Conservation (phyloP, 1,284 basidiomycete species). For the Austroboletus novae-zelandiae region DNA sequence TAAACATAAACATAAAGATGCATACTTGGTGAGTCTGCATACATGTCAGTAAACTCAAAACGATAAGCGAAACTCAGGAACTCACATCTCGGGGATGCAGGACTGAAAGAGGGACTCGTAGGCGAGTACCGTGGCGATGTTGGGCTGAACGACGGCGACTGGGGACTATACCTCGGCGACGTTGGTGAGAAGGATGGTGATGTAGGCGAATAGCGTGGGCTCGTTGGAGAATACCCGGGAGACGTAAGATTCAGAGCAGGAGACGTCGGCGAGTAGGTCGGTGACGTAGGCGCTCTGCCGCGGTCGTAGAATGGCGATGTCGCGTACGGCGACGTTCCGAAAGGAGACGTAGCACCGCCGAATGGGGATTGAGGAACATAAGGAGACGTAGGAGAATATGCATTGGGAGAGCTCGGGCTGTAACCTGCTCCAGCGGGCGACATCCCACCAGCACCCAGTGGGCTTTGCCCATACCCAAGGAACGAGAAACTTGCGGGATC, state of each 20-base stretch:
- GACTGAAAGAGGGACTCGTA: constrained; percentile 83
- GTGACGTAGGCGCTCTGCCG: constrained; percentile 65
- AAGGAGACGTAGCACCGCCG: constrained; percentile 77
- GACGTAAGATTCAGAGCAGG: constrained; percentile 78
- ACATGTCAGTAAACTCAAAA: constrained; percentile 25
- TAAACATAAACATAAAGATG: constrained; percentile 20
- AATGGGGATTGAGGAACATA: constrained; percentile 86
- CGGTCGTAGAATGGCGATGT: constrained; percentile 81
- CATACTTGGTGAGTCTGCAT: constrained; percentile 76
- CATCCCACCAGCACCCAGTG: constrained; percentile 74
- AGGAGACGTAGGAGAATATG: constrained; percentile 86
- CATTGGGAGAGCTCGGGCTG: constrained; percentile 80
- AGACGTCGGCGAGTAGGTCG: constrained; percentile 85
- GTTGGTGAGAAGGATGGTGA: constrained; percentile 87
- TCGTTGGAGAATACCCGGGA: constrained; percentile 85
- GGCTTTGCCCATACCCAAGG: constrained; percentile 80
- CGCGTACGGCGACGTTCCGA: constrained; percentile 73
- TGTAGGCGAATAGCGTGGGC: constrained; percentile 82
- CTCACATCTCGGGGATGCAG: constrained; percentile 82
- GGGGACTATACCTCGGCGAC: constrained; percentile 77
- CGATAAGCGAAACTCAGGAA: constrained; percentile 17
- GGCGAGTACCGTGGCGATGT: constrained; percentile 84
- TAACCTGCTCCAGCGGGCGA: constrained; percentile 77
- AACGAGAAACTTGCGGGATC: constrained; percentile 72
- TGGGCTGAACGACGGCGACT: constrained; percentile 83